A percentile compares a stretch with the other conserved stretches of the same genome.
phyloP scores from a whole-genome alignment of 1,284 basidiomycete species.

The Austroboletus novae-zelandiae region DNA sequence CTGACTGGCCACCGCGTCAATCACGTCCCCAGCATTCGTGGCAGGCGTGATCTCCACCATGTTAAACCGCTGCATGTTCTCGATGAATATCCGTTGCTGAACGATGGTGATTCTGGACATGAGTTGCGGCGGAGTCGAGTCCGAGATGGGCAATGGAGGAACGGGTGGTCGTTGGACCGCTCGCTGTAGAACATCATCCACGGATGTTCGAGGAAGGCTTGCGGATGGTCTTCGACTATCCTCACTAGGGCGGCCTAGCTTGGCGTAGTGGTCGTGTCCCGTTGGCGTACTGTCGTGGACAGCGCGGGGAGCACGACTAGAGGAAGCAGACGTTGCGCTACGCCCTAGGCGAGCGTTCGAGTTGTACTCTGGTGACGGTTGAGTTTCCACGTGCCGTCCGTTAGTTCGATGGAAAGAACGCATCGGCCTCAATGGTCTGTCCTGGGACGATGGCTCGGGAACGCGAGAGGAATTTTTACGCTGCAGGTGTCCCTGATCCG shows the following conservation, averaged over 20 bases:
- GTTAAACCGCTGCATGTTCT: slow-evolving; percentile 70
- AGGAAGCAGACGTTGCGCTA: slow-evolving; percentile 22
- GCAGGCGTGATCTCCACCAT: slow-evolving; percentile 60
- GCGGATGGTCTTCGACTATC: slow-evolving; percentile 24
- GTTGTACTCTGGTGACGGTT: slow-evolving; percentile 31
- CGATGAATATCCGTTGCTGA: slow-evolving; percentile 72
- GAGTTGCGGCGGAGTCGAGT: slow-evolving; percentile 24
- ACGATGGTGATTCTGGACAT: slow-evolving; percentile 28
- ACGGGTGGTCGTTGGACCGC: slow-evolving; percentile 30
- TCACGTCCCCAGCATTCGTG: slow-evolving; percentile 65
- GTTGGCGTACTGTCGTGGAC: slow-evolving; percentile 13
- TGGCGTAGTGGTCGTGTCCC: slow-evolving; percentile 21
- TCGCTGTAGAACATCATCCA: slow-evolving; percentile 25
- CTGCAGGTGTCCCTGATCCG: slow-evolving; percentile 21
- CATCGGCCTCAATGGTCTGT: slow-evolving; percentile 43
- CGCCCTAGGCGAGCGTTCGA: slow-evolving; percentile 34
- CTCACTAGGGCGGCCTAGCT: slow-evolving; percentile 26
- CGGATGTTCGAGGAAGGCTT: slow-evolving; percentile 19
- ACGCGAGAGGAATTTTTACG: slow-evolving; percentile 14
- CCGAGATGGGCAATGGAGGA: slow-evolving; percentile 37
- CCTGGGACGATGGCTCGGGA: slow-evolving; percentile 28
- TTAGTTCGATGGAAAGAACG: slow-evolving; percentile 57
- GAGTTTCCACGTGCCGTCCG: slow-evolving; percentile 31
- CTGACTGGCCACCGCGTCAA: slow-evolving; percentile 60
- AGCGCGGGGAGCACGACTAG: slow-evolving; percentile 14